Base-by-base conservation (phyloP, 805 yeast species). In the Tetrapisispora nanseiensis region DNA sequence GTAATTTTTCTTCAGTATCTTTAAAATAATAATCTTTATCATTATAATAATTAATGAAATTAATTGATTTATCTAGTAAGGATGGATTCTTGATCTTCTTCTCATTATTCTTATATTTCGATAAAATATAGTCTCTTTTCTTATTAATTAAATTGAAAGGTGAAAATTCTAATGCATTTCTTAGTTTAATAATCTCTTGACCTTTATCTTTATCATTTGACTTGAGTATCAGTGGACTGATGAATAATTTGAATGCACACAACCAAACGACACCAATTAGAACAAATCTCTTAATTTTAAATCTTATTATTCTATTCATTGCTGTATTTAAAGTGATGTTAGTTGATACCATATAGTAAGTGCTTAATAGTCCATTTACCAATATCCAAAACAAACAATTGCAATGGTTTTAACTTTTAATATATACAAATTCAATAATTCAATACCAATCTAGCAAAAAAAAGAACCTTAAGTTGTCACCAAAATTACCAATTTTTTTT, bases 221-320 rank as follows among this genome's bases (percentile, higher is more conserved):
- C 3, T 22, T 15, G 3, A 7, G 2, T 4, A 20, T 4, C 4
- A 33, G 12, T n/a, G 19, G 28, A n/a, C 15, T 21, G 5, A n/a
- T 6, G 9, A 33, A 22, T 13, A 33, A 3, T 33, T 22, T 33
- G 15, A n/a, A 33, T 13, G 13, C 12, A 13, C 21, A n/a, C 13
- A n/a, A 33, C 19, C 18, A 33, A 22, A 21, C 16, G 9, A 29
- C 11, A 29, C 18, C n/a, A 11, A 29, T n/a, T 15, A 29, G 8
- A 29, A 29, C n/a, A 12, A 29, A n/a, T n/a, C 16, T 29, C 18
- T n/a, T n/a, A n/a, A n/a, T n/a, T n/a, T n/a, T n/a, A n/a, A n/a
- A n/a, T n/a, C 22, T 33, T 12, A 33, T 9, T n/a, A 33, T 22
- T 33, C 37, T 33, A 22, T 33, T 33, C 37, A 33, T n/a, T n/a